Evolutionary conservation across 2,329 filamentous ascomycete genomes (phyloP), one percentile per base, ranked within the genome.

Genomic region (Chrysosporium keratinophilum): DNA sequence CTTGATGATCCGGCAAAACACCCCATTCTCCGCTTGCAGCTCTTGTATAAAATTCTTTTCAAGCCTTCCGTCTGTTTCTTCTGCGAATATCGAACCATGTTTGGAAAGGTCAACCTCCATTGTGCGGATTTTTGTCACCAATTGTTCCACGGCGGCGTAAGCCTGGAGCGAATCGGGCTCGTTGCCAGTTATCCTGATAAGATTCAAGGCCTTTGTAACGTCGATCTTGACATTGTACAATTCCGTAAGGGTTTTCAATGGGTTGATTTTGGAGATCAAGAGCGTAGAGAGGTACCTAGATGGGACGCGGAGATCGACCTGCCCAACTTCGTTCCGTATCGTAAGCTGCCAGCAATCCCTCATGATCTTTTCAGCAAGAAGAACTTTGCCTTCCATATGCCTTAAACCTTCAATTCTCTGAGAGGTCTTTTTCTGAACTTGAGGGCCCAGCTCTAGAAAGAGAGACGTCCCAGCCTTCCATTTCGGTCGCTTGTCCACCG

Each of bases 261-360:
- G 71, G 48, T 67, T 68, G 46, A 64, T 54, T 15, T 65, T 58
- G 1, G 69, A 65, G 40, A 62, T 58, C 12, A 67, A 51, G 10
- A 72, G 63, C 19, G 71, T 54, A 5, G 62, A 62, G 17, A 72
- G 56, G 5, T 56, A 56, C 6, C 59, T 56, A 11, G 60, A 50
- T 6, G 64, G 60, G 12, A 72, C 56, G 14, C 57, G 61, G 5
- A 72, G 60, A 50, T 71, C 68, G 41, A 70, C 50, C 49, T 69
- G 69, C 7, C 70, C 70, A 47, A 65, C 53, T 54, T 71, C 69
- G 20, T 61, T 62, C 12, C 53, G 39, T 31, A 69, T 54, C 3
- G 64, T 65, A 19, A 72, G 57, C 33, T 67, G 56, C 70, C 70
- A 72, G 60, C 65, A 69, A 41, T 70, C 64, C 39, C 70, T 66